Evolutionary conservation across 139 green algal species (phyloP), one percentile per base, ranked within the genome.

Genomic region (Chlorella vulgaris): DNA sequence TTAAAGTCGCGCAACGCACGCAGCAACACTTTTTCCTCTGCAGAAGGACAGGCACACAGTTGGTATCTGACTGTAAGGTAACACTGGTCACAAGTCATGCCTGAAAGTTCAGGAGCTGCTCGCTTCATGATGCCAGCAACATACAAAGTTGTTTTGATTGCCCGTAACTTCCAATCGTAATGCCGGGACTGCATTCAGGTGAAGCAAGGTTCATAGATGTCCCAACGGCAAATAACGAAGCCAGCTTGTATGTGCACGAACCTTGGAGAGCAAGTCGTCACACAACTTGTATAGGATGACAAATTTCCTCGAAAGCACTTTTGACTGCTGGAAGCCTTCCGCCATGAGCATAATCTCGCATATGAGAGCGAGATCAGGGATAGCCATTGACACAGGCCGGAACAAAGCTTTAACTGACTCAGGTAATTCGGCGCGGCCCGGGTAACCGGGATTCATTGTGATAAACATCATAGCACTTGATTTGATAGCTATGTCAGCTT

Each of bases 381-480:
- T 86, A 15, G 84, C 84, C 95, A 98, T 98, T 36, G 91, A 96
- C 36, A 98, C 94, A n/a, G 95, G 95, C 28, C 95, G 88, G 90
- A 98, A 98, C 18, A 98, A 92, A 6, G 89, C 91, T 89, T 98
- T 98, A 24, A 98, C 84, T 0, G 93, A 97, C 85, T 98, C 95
- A 40, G 95, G 95, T 79, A 98, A 88, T 90, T 98, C 95, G 38
- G 95, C 90, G 38, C 92, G 88, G 31, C 93, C 92, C 35, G 91
- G 88, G 84, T 98, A 98, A 35, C 95, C 94, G 31, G 95, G 95
- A 86, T 98, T 98, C 95, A 98, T 98, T n/a, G 95, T 98, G 87
- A 98, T 98, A 86, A 97, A 97, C 60, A 94, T 93, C 94, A 98
- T 98, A 43, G 94, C 88, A 3, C 90, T 92, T 31, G 81, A 85